phyloP scores from a whole-genome alignment of 75 land plant species.

The Cupressus sempervirens region DNA sequence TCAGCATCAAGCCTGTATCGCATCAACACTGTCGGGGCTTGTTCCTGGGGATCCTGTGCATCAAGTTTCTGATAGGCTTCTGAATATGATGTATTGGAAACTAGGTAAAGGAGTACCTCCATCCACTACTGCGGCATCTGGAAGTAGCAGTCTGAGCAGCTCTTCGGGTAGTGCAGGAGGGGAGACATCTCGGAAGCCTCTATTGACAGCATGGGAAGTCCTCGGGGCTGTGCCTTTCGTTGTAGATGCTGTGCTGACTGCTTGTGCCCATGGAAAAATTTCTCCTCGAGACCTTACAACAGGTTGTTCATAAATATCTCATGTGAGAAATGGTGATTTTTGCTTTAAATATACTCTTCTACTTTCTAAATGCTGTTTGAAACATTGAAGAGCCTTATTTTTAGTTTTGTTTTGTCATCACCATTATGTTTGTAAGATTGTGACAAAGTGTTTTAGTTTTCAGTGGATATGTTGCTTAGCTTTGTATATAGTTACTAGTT shows the following conservation, averaged over 20 bases:
- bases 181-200: slow-evolving; percentile 57
- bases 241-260: slow-evolving; percentile 81
- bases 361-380: not conserved
- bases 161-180: slow-evolving; percentile 50
- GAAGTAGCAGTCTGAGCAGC: slow-evolving; percentile 34
- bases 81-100: slow-evolving; percentile 86
- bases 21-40: slow-evolving; percentile 78
- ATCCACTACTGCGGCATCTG: slow-evolving; percentile 32
- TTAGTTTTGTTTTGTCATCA: not conserved
- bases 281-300: slow-evolving; percentile 90
- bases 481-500: not conserved
- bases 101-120: slow-evolving; percentile 43
- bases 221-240: slow-evolving; percentile 92
- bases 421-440: not conserved
- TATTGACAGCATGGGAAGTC: slow-evolving; percentile 89
- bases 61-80: slow-evolving; percentile 72
- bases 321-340: not conserved
- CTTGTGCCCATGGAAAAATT: slow-evolving; percentile 72
- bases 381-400: not conserved
- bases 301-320: slow-evolving; percentile 36
- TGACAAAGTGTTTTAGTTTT: not conserved
- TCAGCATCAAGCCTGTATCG: slow-evolving; percentile 87
- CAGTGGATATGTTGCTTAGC: not conserved
- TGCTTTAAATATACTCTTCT: not conserved
- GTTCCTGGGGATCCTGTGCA: slow-evolving; percentile 71